These are phyloP conservation scores for Colletotrichum trifolii DNA, from an alignment of 2,329 filamentous ascomycete genomes.

Conservation along the genomic window DNA sequence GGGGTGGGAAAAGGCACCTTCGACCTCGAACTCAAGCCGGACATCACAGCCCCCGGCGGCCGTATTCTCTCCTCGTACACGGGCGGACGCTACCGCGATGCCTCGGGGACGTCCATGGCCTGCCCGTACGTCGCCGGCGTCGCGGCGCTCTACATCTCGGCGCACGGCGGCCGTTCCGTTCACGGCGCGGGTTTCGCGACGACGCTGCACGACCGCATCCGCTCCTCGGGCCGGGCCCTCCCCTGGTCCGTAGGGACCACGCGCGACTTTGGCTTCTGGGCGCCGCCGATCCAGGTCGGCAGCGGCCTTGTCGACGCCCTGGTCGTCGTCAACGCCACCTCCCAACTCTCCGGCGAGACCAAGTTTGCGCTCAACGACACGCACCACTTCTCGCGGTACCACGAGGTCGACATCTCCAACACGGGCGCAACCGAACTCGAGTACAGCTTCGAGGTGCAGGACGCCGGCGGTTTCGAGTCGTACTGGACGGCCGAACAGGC, in stretches of 20 bases:
- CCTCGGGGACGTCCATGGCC: conserved; percentile 68
- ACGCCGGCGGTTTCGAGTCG: conserved; percentile 49
- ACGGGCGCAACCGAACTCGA: conserved; percentile 45
- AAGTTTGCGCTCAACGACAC: conserved; percentile 56
- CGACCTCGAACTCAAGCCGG: conserved; percentile 62
- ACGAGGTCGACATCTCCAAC: conserved; percentile 48
- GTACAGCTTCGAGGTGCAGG: conserved; percentile 46
- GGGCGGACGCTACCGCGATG: conserved; percentile 54
- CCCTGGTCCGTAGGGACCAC: conserved; percentile 29
- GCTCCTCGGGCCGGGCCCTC: conserved; percentile 30
- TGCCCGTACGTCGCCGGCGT: conserved; percentile 64
- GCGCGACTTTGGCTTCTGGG: conserved; percentile 40
- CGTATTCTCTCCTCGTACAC: conserved; percentile 62
- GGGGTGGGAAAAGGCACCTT: conserved; percentile 41
- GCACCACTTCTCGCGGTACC: conserved; percentile 45
- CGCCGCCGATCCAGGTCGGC: conserved; percentile 52
- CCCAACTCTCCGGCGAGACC: conserved; percentile 49
- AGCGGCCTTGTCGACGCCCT: conserved; percentile 51
- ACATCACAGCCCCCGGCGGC: conserved; percentile 61
- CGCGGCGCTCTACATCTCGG: conserved; percentile 56
- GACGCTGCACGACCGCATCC: conserved; percentile 34
- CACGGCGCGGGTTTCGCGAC: conserved; percentile 41
- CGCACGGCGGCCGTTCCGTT: conserved; percentile 52
- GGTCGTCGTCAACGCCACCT: conserved; percentile 20
- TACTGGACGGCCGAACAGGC: conserved; percentile 31